Evolutionary conservation across 108 stramenopile genomes (phyloP).

Genomic region (Asterionellopsis glacialis): DNA sequence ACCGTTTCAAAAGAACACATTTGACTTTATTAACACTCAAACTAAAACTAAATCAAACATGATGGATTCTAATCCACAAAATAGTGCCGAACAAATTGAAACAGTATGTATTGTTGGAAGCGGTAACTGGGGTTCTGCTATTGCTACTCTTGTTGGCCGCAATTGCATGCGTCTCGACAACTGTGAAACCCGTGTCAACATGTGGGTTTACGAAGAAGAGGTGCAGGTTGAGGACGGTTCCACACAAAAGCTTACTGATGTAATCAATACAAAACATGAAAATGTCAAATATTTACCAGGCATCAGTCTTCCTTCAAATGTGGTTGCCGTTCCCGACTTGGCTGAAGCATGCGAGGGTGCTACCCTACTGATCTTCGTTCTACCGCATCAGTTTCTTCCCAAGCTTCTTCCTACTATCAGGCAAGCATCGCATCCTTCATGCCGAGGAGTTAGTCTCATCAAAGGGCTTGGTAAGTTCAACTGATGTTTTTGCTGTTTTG

Average conservation of each 20-base stretch:
- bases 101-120: conserved; percentile 90
- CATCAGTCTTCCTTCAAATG: conserved; percentile 81
- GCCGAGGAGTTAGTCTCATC: conserved; percentile 83
- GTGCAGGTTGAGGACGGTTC: conserved; percentile 21
- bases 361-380: conserved; percentile 89
- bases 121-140: conserved; percentile 94
- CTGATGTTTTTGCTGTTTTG: not conserved
- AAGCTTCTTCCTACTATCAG: conserved; percentile 70
- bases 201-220: conserved; percentile 95
- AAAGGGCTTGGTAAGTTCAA: conserved; percentile 65
- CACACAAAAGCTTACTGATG: conserved; percentile 66
- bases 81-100: conserved; percentile 36
- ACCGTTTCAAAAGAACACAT: too few relatives aligned
- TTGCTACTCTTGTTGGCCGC: conserved; percentile 78
- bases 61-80: conserved; percentile 13
- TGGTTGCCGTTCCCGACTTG: conserved; percentile 82
- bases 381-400: conserved; percentile 93
- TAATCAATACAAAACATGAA: conserved; percentile 91
- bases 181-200: conserved; percentile 70
- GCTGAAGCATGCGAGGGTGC: conserved; percentile 78
- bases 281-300: conserved; percentile 97
- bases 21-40: not conserved
- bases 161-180: conserved; percentile 67
- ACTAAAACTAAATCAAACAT: not conserved
- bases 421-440: conserved; percentile 52